Conservation (phyloP, 139 green algal species). For the Chlamydomonas sp. region DNA sequence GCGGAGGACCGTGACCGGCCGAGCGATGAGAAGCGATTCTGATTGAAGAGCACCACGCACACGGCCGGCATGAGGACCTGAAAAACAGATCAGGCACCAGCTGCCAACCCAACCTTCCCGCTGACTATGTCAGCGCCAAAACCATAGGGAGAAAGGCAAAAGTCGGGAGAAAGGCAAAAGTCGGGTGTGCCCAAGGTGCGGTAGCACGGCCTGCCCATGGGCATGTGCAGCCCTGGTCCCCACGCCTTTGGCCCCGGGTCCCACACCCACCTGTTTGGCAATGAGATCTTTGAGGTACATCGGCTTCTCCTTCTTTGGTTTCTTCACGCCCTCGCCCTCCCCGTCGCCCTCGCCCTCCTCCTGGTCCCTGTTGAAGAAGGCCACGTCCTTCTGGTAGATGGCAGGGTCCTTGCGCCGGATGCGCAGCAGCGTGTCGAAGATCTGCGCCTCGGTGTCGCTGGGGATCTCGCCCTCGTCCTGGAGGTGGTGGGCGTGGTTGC, state of each 20-base stretch:
- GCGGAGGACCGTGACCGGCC: neutral
- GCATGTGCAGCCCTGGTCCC: neutral
- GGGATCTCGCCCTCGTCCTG: constrained; percentile 69
- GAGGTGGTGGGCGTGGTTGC: neutral
- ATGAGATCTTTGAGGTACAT: constrained; percentile 87
- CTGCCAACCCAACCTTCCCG: no score
- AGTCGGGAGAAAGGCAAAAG: no score
- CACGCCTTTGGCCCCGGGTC: neutral
- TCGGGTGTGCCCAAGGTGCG: no score
- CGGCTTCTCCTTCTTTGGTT: constrained; percentile 58
- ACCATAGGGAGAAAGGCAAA: no score
- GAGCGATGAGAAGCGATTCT: neutral
- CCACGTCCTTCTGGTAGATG: constrained; percentile 76
- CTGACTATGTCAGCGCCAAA: no score
- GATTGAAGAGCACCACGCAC: neutral
- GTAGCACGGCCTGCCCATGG: no score
- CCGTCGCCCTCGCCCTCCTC: constrained; percentile 36
- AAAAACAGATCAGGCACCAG: no score
- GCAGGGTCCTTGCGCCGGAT: constrained; percentile 76
- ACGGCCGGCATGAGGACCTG: neutral
- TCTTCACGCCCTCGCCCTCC: neutral
- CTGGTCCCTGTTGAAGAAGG: constrained; percentile 68
- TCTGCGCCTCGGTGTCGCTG: constrained; percentile 65
- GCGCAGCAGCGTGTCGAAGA: constrained; percentile 79
- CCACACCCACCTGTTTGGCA: constrained; percentile 67